A percentile compares a stretch with the other conserved stretches of the same genome.
Conservation (phyloP, 2,329 filamentous ascomycete genomes). For the Stachybotrys elegans region DNA sequence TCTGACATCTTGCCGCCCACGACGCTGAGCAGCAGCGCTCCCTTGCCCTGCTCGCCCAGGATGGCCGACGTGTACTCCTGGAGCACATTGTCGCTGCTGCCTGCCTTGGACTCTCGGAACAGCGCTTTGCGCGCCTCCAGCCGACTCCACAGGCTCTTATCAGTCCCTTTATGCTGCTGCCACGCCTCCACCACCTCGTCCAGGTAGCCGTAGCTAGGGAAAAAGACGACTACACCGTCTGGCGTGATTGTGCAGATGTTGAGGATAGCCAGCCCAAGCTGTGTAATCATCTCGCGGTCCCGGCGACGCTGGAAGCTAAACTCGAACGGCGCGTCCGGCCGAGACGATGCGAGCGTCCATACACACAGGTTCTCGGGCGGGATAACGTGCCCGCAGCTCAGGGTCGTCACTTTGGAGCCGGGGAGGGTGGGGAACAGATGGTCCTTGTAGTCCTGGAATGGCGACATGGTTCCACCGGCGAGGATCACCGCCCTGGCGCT, state of each 20-base stretch:
- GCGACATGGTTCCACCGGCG: slow-evolving; percentile 96
- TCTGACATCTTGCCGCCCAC: slow-evolving; percentile 94
- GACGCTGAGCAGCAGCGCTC: slow-evolving; percentile 81
- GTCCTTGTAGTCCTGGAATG: slow-evolving; percentile 82
- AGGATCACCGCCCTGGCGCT: slow-evolving; percentile 83
- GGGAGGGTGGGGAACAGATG: slow-evolving; percentile 78
- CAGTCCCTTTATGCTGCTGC: slow-evolving; percentile 34
- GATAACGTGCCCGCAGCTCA: slow-evolving; percentile 94
- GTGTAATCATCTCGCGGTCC: slow-evolving; percentile 62
- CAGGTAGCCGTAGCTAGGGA: slow-evolving; percentile 90
- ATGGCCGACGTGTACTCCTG: slow-evolving; percentile 68
- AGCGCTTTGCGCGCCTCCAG: slow-evolving; percentile 56
- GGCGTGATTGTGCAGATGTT: slow-evolving; percentile 70
- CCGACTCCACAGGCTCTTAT: slow-evolving; percentile 51
- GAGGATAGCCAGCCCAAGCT: slow-evolving; percentile 69
- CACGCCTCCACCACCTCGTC: slow-evolving; percentile 64
- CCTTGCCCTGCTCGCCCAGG: slow-evolving; percentile 41
- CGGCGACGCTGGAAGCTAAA: slow-evolving; percentile 81
- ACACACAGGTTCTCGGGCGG: slow-evolving; percentile 76
- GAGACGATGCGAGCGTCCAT: slow-evolving; percentile 55
- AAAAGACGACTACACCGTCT: slow-evolving; percentile 90
- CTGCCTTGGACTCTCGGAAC: slow-evolving; percentile 53
- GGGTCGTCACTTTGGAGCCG: slow-evolving; percentile 60
- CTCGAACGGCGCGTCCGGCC: slow-evolving; percentile 57
- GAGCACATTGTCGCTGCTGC: slow-evolving; percentile 64